Evolutionary conservation across 441 rosid genomes (phyloP), one percentile per base, ranked within the genome.

Genomic region (Daphne laureola): DNA sequence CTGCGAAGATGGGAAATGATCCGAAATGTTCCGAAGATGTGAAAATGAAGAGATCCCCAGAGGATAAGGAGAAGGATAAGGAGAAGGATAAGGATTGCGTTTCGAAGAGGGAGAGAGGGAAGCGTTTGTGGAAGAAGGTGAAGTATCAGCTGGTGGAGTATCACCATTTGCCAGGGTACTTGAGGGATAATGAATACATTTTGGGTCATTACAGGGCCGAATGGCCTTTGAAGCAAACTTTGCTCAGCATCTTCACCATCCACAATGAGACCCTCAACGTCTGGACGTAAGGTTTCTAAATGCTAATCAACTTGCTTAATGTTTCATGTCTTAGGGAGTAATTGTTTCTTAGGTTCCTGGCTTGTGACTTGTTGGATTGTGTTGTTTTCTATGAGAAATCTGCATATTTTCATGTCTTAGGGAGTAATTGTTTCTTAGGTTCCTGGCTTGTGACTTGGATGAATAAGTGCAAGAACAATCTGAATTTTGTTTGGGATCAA

Each of bases 251-350:
- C 55, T 91, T 91, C 65, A 63, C 76, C 17, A 72, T 91, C 62
- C 98, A 91, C 62, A 91, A 91, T 18, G 98, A 87, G 71, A 91
- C 98, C 9, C 69, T 91, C 46, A 91, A 91, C 59, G 95, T 91
- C 41, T 91, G 98, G 96, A 91, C 96, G 96, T 91, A 71, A 82
- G 96, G 13, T 63, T 64, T 54, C 31, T 51, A 11, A 11, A 6
- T 59, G 13, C 35, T 43, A 17, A 36, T 14, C 14, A 27, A 41
- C 17, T 31, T 21, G 2, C 25, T 21, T 21, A 2, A 21, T 21
- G 38, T 0, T 31, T 8, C 38, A 31, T 9, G 38, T 27, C 7
- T 27, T 27, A 7, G 5, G n/a, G n/a, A 27, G 5, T 27, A 27
- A n/a, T 7, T 27, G 35, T 27, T n/a, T n/a, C 7, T 3, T 27